Percentiles rank a stretch among this genome's conserved stretches.
phyloP scores from a whole-genome alignment of 176 grass and related monocot species.

The Cymbopogon citratus region DNA sequence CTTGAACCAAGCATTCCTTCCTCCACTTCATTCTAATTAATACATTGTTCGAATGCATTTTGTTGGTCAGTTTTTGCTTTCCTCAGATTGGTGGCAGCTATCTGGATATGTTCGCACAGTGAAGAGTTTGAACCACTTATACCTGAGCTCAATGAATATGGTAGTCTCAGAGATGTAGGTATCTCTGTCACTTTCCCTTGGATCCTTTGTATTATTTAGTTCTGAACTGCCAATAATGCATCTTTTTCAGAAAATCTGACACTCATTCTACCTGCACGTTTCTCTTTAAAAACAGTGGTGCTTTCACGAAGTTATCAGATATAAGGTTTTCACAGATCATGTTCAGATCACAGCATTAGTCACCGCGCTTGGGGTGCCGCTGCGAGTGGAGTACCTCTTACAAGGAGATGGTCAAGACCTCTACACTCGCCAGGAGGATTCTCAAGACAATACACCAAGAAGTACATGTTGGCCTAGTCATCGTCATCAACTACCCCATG shows the following conservation, averaged over 20 bases:
- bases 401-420: neutral
- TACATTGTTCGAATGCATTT: conserved; percentile 20
- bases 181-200: neutral
- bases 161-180: conserved; percentile 14
- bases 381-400: conserved; percentile 14
- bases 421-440: neutral
- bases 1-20: conserved; percentile 15
- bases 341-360: conserved; percentile 20
- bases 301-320: neutral
- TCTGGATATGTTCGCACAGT: conserved; percentile 19
- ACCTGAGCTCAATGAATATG: neutral
- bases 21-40: neutral
- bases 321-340: neutral
- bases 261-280: neutral
- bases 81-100: conserved; percentile 39
- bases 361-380: conserved; percentile 11
- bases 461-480: neutral
- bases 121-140: conserved; percentile 5
- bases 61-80: conserved; percentile 38
- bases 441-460: neutral
- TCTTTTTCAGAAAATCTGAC: neutral
- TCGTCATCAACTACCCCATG: neutral
- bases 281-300: conserved; percentile 30
- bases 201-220: neutral
- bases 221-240: conserved; percentile 5